Evolutionary conservation across 169 alveolate genomes (phyloP).

Genomic region (Eimeria zaria): DNA sequence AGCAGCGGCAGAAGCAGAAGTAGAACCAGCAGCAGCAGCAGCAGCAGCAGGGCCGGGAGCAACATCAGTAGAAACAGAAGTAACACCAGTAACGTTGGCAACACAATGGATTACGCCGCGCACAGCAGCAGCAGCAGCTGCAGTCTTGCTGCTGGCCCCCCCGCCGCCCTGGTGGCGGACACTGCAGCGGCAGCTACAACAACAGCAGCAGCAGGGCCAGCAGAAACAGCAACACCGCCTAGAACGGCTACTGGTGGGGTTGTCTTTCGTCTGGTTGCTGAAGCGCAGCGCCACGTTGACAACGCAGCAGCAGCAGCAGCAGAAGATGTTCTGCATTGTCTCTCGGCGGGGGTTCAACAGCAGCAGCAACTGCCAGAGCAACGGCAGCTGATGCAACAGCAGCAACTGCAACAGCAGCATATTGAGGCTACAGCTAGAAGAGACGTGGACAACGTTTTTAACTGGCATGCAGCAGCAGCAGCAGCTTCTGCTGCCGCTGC

Average conservation of each 20-base stretch:
- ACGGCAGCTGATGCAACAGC: slow-evolving; percentile 19
- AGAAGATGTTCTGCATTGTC: slow-evolving; percentile 26
- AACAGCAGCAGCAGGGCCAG: slow-evolving; percentile 18
- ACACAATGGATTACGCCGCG: slow-evolving; percentile 1
- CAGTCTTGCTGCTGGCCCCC: slow-evolving; percentile 12
- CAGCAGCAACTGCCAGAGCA: slow-evolving; percentile 46
- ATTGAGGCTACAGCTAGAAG: slow-evolving; percentile 42
- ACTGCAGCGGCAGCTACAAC: slow-evolving; percentile 2
- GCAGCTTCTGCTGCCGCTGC: slow-evolving; percentile 11
- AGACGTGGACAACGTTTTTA: slow-evolving; percentile 47
- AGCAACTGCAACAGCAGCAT: slow-evolving; percentile 55
- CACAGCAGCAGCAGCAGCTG: slow-evolving; percentile 34
- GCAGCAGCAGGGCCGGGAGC: background rate
- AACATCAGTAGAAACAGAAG: background rate
- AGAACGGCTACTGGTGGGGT: slow-evolving; percentile 4
- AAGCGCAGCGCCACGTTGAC: slow-evolving; percentile 72
- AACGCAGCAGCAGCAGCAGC: slow-evolving; percentile 60
- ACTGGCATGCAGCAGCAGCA: slow-evolving; percentile 62
- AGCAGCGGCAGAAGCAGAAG: background rate
- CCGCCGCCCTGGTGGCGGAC: background rate
- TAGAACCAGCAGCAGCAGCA: background rate
- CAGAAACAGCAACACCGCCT: background rate
- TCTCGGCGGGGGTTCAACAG: slow-evolving; percentile 41
- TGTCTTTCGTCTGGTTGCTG: slow-evolving; percentile 57
- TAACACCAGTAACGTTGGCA: slow-evolving; percentile 16